Percentiles rank a stretch among this genome's conserved stretches.
Evolutionary conservation across 257 asterid genomes (phyloP).

Genomic region (Ajuga chamaepitys): DNA sequence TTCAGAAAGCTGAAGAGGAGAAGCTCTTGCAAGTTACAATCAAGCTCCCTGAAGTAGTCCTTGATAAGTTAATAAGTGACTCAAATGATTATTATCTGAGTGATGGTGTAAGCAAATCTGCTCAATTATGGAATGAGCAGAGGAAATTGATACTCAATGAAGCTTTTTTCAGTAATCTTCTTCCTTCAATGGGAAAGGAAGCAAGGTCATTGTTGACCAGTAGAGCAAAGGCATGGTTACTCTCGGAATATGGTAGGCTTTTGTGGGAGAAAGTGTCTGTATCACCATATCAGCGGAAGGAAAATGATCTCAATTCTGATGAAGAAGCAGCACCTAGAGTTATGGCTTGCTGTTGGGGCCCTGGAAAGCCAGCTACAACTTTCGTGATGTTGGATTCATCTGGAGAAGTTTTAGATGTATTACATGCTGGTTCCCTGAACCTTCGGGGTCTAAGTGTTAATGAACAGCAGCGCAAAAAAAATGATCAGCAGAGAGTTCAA

Average conservation of each 20-base stretch:
- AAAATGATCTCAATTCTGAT: conserved; percentile 62
- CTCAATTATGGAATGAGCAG: conserved; percentile 97
- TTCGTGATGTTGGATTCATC: conserved; percentile 97
- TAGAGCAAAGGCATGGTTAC: conserved; percentile 79
- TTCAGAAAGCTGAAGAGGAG: conserved; percentile 97
- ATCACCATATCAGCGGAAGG: conserved; percentile 81
- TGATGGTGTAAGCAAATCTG: conserved; percentile 96
- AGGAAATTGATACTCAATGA: conserved; percentile 80
- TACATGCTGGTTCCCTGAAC: conserved; percentile 77
- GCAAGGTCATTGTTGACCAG: conserved; percentile 67
- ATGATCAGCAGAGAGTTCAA: conserved; percentile 91
- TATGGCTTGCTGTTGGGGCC: conserved; percentile 99
- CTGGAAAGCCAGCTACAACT: conserved; percentile 95
- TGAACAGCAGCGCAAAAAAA: conserved; percentile 85
- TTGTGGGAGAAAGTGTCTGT: conserved; percentile 90
- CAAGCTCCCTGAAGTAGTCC: conserved; percentile 65
- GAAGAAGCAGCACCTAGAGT: conserved; percentile 92
- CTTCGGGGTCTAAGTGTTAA: conserved; percentile 81
- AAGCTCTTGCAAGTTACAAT: conserved; percentile 82
- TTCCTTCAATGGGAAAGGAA: conserved; percentile 94
- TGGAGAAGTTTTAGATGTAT: conserved; percentile 86
- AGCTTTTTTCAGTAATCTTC: conserved; percentile 60
- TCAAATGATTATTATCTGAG: conserved; percentile 83
- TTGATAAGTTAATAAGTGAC: conserved; percentile 66
- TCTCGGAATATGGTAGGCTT: conserved; percentile 67